Evolutionary conservation across 2,329 filamentous ascomycete genomes (phyloP).

Genomic region (Amesomyces nigricolor): DNA sequence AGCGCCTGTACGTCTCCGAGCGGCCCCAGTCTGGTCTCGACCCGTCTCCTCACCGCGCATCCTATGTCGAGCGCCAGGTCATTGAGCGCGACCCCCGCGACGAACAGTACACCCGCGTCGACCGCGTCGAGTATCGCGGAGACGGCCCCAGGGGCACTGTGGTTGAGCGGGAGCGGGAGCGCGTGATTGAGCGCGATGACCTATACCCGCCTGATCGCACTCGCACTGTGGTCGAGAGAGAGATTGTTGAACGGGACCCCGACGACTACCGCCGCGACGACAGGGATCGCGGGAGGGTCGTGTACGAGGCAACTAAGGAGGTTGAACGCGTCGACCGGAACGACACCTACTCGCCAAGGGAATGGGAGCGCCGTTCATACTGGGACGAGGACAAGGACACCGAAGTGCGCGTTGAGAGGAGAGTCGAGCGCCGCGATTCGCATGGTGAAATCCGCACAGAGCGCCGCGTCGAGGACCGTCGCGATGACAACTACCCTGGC

Average conservation of each 20-base stretch:
- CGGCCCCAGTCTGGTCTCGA: conserved; percentile 49
- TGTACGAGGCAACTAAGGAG: conserved; percentile 42
- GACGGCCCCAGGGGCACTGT: conserved; percentile 19
- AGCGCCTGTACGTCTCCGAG: conserved; percentile 40
- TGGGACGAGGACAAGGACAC: conserved; percentile 36
- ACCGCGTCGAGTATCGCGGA: conserved; percentile 27
- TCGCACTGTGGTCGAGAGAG: conserved; percentile 31
- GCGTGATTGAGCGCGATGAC: conserved; percentile 26
- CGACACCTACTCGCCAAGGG: conserved; percentile 27
- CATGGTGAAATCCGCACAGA: conserved; percentile 49
- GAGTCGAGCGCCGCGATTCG: conserved; percentile 36
- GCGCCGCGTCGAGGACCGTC: conserved; percentile 46
- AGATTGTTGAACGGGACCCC: conserved; percentile 32
- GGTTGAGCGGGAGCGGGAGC: conserved; percentile 19
- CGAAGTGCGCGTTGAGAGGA: conserved; percentile 40
- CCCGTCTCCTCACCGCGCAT: conserved; percentile 28
- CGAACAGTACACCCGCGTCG: conserved; percentile 25
- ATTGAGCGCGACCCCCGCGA: conserved; percentile 27
- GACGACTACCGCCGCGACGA: conserved; percentile 35
- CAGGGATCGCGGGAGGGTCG: conserved; percentile 31
- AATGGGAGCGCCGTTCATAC: conserved; percentile 32
- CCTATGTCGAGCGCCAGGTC: conserved; percentile 29
- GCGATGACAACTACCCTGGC: conserved; percentile 34
- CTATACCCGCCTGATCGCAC: conserved; percentile 21
- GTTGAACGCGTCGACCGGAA: conserved; percentile 36